Evolutionary conservation across 345 rosid genomes (phyloP).

Genomic region (Gossypium herbaceum): DNA sequence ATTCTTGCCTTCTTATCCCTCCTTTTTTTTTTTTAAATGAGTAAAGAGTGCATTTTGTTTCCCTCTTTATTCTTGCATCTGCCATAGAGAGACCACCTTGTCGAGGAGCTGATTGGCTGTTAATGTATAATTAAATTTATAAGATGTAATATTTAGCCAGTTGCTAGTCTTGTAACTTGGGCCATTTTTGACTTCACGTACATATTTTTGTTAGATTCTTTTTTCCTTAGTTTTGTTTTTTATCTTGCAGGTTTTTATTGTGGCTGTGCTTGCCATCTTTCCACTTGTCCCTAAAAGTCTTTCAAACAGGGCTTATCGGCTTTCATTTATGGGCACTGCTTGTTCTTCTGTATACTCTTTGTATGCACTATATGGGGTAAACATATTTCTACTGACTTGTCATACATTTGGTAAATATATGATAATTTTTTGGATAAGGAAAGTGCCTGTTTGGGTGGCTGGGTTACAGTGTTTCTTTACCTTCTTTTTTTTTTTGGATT

Average conservation of each 20-base stretch:
- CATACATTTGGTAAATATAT: constrained; percentile 12
- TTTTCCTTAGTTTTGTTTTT: constrained; percentile 2
- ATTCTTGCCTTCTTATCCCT: background rate
- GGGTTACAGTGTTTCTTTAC: too few species aligned
- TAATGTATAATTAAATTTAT: background rate
- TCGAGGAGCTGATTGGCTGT: background rate
- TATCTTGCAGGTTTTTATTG: constrained; percentile 70
- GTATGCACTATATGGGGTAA: constrained; percentile 91
- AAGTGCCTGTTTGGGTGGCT: too few species aligned
- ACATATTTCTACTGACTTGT: constrained; percentile 8
- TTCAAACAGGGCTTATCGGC: constrained; percentile 78
- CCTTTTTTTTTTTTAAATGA: background rate
- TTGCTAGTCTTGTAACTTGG: background rate
- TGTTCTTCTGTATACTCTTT: constrained; percentile 78
- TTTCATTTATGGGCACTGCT: constrained; percentile 90
- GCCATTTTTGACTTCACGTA: background rate
- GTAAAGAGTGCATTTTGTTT: background rate
- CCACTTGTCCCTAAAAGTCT: constrained; percentile 74
- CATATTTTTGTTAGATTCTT: constrained; percentile 10
- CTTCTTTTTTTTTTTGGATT: too few species aligned
- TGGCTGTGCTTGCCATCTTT: constrained; percentile 81
- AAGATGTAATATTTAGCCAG: background rate
- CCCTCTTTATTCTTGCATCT: background rate
- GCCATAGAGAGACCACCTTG: background rate
- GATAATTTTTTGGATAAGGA: background rate